These are phyloP conservation scores for Dactylellina haptotyla DNA, from an alignment of 2,329 filamentous ascomycete species.

Conservation along the genomic window DNA sequence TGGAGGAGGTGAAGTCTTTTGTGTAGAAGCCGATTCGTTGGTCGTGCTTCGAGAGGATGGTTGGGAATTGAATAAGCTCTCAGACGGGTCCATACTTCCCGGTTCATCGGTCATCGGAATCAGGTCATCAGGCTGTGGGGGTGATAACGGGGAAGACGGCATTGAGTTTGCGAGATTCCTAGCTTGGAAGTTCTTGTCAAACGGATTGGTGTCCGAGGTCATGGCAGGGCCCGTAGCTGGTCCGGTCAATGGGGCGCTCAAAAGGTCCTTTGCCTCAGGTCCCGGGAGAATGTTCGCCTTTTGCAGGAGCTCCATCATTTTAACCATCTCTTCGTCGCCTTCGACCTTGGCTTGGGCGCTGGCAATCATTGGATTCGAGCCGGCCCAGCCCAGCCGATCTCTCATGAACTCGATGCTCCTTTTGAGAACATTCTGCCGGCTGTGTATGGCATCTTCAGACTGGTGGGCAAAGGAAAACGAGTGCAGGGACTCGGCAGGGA, in stretches of 20 bases:
- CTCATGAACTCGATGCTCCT: conserved; percentile 96
- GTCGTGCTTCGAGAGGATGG: conserved; percentile 68
- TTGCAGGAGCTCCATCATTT: conserved; percentile 87
- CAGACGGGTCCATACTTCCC: conserved; percentile 40
- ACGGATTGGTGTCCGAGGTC: conserved; percentile 78
- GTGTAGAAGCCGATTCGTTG: conserved; percentile 68
- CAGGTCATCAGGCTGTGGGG: conserved; percentile 22
- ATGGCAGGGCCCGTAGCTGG: conserved; percentile 84
- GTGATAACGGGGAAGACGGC: conserved; percentile 30
- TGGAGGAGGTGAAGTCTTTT: conserved; percentile 67
- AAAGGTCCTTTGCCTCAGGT: conserved; percentile 58
- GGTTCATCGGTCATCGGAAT: conserved; percentile 54
- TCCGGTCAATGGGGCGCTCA: conserved; percentile 65
- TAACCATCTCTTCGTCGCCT: conserved; percentile 86
- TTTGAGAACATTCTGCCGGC: conserved; percentile 90
- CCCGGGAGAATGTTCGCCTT: conserved; percentile 77
- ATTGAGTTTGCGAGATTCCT: conserved; percentile 62
- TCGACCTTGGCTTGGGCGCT: conserved; percentile 83
- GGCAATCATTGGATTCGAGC: conserved; percentile 77
- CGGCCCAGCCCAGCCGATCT: conserved; percentile 84
- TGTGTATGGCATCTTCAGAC: conserved; percentile 90
- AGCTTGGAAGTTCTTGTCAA: conserved; percentile 79
- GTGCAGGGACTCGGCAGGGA: conserved; percentile 91
- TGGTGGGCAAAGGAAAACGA: conserved; percentile 98
- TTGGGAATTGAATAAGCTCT: conserved; percentile 62